Evolutionary conservation across 2,329 filamentous ascomycete species (phyloP).

Genomic region (Clonostachys rhizophaga): DNA sequence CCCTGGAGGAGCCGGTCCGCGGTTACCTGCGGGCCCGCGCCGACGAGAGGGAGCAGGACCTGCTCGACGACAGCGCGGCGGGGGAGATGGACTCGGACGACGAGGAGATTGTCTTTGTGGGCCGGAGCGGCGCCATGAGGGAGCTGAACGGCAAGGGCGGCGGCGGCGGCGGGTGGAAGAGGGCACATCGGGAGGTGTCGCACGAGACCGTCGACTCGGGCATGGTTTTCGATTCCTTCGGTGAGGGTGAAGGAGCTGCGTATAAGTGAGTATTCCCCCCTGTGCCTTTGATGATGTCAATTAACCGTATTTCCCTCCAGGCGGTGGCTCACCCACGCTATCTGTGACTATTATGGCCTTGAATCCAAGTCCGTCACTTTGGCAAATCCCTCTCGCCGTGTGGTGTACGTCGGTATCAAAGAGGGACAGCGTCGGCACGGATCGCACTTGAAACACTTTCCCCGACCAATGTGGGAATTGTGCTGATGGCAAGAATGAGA

Average conservation of each 20-base stretch:
- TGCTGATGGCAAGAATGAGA: slow-evolving; percentile 28
- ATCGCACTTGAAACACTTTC: slow-evolving; percentile 33
- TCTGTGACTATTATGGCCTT: slow-evolving; percentile 88
- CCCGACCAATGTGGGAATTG: slow-evolving; percentile 60
- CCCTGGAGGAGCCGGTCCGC: slow-evolving; percentile 80
- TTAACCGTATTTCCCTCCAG: slow-evolving; percentile 31
- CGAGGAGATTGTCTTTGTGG: slow-evolving; percentile 91
- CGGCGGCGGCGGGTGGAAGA: slow-evolving; percentile 33
- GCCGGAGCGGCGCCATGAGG: slow-evolving; percentile 33
- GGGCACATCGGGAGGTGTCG: slow-evolving; percentile 44
- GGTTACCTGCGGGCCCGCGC: slow-evolving; percentile 55
- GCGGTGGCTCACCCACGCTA: slow-evolving; percentile 89
- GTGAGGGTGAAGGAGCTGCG: slow-evolving; percentile 68
- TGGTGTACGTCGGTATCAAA: slow-evolving; percentile 78
- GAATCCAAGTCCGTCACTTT: slow-evolving; percentile 76
- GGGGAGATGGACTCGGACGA: slow-evolving; percentile 35
- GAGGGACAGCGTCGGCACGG: slow-evolving; percentile 26
- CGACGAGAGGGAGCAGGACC: slow-evolving; percentile 6
- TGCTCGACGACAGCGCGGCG: background rate
- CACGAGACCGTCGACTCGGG: slow-evolving; percentile 57
- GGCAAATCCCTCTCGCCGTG: slow-evolving; percentile 64
- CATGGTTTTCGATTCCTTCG: slow-evolving; percentile 76
- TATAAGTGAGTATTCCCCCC: slow-evolving; percentile 64
- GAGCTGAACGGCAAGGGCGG: slow-evolving; percentile 5
- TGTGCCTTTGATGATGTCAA: background rate